Percentiles rank a stretch among this genome's conserved stretches.
These are phyloP conservation scores for Haematococcus lacustris DNA, from an alignment of 139 green algal species.

Conservation along the genomic window DNA sequence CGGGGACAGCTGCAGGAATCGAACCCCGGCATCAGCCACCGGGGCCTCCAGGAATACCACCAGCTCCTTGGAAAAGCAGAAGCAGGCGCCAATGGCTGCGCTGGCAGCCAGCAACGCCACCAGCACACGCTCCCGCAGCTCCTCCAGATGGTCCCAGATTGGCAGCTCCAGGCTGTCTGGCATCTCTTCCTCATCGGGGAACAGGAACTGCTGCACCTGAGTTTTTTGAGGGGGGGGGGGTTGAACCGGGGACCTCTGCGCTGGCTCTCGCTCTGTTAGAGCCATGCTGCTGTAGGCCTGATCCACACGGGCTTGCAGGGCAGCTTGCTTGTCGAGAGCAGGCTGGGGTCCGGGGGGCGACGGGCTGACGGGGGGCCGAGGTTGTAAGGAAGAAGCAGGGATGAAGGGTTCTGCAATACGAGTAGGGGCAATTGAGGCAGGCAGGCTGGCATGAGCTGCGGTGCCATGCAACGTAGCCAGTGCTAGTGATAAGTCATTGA, in stretches of 20 bases:
- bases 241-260: not conserved
- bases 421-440: no score
- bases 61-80: constrained; percentile 81
- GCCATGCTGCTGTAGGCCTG: not conserved
- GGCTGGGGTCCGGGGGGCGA: no score
- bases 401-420: no score
- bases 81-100: constrained; percentile 76
- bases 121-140: constrained; percentile 84
- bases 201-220: constrained; percentile 67
- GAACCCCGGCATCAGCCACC: constrained; percentile 82
- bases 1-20: constrained; percentile 95
- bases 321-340: no score
- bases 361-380: no score
- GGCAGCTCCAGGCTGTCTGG: constrained; percentile 71
- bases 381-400: no score
- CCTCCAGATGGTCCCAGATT: constrained; percentile 86
- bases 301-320: not conserved
- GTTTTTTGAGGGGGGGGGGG: constrained; percentile 3
- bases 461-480: no score
- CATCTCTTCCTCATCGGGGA: constrained; percentile 58
- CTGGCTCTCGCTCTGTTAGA: not conserved
- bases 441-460: no score
- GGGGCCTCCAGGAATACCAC: constrained; percentile 94
- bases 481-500: no score
- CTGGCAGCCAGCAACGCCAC: constrained; percentile 54